A percentile compares a stretch with the other conserved stretches of the same genome.
Conservation (phyloP, 805 yeast genomes). For the Hermanozyma aechmeae region DNA sequence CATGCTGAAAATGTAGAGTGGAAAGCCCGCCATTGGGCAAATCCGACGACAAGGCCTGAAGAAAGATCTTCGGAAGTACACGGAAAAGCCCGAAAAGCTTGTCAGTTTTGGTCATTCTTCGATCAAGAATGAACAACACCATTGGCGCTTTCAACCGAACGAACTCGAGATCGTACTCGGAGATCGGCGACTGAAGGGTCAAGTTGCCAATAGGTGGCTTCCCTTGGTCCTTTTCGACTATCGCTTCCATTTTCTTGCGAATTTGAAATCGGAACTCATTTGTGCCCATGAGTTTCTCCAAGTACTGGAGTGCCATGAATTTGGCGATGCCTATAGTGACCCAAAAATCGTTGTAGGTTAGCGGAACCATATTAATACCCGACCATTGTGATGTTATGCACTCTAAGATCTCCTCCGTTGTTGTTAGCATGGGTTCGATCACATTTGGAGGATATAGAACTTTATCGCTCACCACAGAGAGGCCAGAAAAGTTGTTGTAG, state of each 20-base stretch:
- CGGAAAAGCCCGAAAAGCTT: conserved; percentile 87
- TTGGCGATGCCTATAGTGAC: conserved; percentile 76
- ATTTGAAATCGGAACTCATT: conserved; percentile 74
- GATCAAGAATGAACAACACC: conserved; percentile 74
- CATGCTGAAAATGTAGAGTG: conserved; percentile 77
- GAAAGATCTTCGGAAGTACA: conserved; percentile 80
- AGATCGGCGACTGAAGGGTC: conserved; percentile 66
- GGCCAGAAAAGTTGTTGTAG: conserved; percentile 59
- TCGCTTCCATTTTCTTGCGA: conserved; percentile 51
- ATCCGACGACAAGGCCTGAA: conserved; percentile 96
- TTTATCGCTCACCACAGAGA: conserved; percentile 51
- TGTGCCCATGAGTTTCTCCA: conserved; percentile 64
- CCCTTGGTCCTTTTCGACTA: conserved; percentile 69
- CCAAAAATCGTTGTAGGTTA: conserved; percentile 76
- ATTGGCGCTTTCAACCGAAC: conserved; percentile 76
- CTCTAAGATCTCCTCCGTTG: conserved; percentile 59
- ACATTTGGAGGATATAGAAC: conserved; percentile 62
- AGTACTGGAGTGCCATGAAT: conserved; percentile 71
- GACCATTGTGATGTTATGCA: conserved; percentile 87
- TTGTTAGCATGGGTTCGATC: conserved; percentile 69
- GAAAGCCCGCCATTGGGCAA: conserved; percentile 67
- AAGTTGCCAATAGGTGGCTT: conserved; percentile 49
- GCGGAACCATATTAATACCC: conserved; percentile 83
- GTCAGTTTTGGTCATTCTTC: conserved; percentile 93
- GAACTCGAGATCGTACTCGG: conserved; percentile 54